Conservation (phyloP, 2,329 filamentous ascomycete genomes). For the Fusarium sp. region DNA sequence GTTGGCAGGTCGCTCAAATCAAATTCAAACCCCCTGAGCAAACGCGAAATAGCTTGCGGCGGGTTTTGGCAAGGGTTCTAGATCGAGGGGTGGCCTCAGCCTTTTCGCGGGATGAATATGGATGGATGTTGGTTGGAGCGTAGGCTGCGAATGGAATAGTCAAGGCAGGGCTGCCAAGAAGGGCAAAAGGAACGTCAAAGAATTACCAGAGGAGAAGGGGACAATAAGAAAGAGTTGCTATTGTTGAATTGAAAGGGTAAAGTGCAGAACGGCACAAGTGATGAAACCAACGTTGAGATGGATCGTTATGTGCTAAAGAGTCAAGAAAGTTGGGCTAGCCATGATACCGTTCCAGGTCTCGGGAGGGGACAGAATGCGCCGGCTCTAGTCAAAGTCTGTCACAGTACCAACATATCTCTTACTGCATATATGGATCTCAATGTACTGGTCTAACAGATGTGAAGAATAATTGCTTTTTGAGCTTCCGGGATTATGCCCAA, state of each 20-base stretch:
- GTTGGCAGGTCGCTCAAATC: conserved; percentile 31
- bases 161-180: background rate
- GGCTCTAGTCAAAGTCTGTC: background rate
- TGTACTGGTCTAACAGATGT: background rate
- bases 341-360: conserved; percentile 13
- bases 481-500: conserved; percentile 27
- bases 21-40: conserved; percentile 47
- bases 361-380: conserved; percentile 2
- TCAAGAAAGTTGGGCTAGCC: conserved; percentile 17
- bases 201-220: conserved; percentile 3
- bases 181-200: background rate
- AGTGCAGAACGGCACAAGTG: background rate
- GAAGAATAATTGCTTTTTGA: conserved; percentile 37
- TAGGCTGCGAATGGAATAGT: conserved; percentile 3
- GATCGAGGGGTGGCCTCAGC: conserved; percentile 48
- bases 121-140: conserved; percentile 11
- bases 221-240: conserved; percentile 12
- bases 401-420: background rate
- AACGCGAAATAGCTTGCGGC: conserved; percentile 45
- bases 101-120: conserved; percentile 40
- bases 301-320: conserved; percentile 20
- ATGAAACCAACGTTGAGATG: conserved; percentile 5
- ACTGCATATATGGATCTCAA: background rate
- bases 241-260: conserved; percentile 19
- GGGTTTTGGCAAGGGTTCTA: conserved; percentile 46